phyloP scores from a whole-genome alignment of 148 eudicot genomes.

The Camellia granthamiana region DNA sequence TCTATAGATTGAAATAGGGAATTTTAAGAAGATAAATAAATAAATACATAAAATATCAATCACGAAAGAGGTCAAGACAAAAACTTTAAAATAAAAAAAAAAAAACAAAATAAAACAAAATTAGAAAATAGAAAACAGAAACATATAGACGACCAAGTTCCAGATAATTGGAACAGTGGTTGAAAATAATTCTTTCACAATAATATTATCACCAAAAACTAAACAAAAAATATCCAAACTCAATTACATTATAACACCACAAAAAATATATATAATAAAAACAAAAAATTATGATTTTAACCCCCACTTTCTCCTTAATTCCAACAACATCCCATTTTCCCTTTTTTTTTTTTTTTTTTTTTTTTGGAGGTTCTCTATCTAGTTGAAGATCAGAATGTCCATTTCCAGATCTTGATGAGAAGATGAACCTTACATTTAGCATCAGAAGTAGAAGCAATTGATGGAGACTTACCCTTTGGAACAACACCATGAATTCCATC shows the following conservation, averaged over 20 bases:
- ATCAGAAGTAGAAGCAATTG: conserved; percentile 34
- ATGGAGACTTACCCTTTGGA: conserved; percentile 49
- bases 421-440: conserved; percentile 94
- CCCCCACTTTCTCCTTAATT: conserved; percentile 13
- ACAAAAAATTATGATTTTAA: background rate
- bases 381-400: conserved; percentile 46
- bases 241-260: background rate
- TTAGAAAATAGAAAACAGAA: background rate
- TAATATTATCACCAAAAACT: too few relatives aligned
- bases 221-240: background rate
- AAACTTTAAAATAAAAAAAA: too few relatives aligned
- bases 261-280: background rate
- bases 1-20: too few relatives aligned
- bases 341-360: too few relatives aligned
- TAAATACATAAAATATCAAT: too few relatives aligned
- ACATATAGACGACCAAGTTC: too few relatives aligned
- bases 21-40: too few relatives aligned
- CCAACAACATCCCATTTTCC: conserved; percentile 7
- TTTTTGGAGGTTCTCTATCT: background rate
- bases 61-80: background rate
- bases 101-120: too few relatives aligned
- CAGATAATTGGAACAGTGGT: too few relatives aligned
- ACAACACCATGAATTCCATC: conserved; percentile 51
- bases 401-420: conserved; percentile 92
- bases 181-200: too few relatives aligned